Evolutionary conservation across 306 rosid genomes (phyloP).

Genomic region (Vachellia collinsii): DNA sequence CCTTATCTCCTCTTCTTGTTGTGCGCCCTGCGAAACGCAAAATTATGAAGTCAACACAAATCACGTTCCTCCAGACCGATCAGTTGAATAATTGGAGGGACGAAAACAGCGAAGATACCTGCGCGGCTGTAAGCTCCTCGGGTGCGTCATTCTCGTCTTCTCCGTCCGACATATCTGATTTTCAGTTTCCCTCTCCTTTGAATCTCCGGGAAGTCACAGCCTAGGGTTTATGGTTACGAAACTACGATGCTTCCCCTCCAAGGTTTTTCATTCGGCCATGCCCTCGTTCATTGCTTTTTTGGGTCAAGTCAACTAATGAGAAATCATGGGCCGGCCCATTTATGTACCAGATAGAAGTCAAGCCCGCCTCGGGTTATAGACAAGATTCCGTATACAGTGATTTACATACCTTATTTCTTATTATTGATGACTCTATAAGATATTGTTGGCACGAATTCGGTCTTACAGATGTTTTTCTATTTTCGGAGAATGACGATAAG

Average conservation of each 20-base stretch:
- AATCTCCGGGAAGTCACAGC: background rate
- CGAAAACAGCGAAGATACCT: conserved; percentile 33
- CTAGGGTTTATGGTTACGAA: conserved; percentile 43
- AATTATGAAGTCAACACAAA: background rate
- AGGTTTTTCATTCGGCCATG: background rate
- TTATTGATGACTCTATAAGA: no score
- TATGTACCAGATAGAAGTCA: background rate
- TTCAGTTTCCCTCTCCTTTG: background rate
- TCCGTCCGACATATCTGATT: conserved; percentile 45
- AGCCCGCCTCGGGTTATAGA: background rate
- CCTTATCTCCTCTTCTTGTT: conserved; percentile 49
- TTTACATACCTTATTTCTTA: background rate
- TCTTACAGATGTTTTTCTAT: no score
- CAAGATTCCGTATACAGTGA: background rate
- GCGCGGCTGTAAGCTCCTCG: conserved; percentile 73
- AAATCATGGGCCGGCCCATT: background rate
- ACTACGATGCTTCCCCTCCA: no score
- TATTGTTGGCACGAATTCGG: no score
- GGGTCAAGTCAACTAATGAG: background rate
- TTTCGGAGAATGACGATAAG: no score
- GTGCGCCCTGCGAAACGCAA: conserved; percentile 55
- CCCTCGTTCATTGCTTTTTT: background rate
- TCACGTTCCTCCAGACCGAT: background rate
- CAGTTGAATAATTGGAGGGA: background rate
- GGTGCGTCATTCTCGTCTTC: conserved; percentile 61